phyloP scores from a whole-genome alignment of 2,329 filamentous ascomycete species.

The Atkinsonella hypoxylon region DNA sequence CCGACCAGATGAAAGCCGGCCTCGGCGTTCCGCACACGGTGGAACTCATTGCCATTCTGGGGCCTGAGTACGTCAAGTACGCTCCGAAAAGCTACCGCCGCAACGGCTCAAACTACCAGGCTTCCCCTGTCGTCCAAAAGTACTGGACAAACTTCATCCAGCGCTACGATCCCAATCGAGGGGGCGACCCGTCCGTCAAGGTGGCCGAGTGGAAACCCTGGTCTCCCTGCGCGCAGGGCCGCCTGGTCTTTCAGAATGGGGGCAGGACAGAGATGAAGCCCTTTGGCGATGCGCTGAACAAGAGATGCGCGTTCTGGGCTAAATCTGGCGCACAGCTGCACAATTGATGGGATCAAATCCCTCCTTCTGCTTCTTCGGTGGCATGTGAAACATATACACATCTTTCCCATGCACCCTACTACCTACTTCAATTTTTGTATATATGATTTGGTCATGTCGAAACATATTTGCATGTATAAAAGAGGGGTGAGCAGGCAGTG shows the following conservation, averaged over 20 bases:
- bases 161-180: conserved; percentile 49
- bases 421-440: no score
- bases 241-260: conserved; percentile 29
- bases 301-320: conserved; percentile 17
- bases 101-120: conserved; percentile 38
- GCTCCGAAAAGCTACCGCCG: conserved; percentile 44
- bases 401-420: no score
- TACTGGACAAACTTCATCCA: conserved; percentile 69
- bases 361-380: neutral
- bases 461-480: no score
- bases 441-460: no score
- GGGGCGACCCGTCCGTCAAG: conserved; percentile 13
- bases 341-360: conserved; percentile 7
- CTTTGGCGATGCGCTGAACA: conserved; percentile 13
- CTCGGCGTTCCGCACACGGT: conserved; percentile 55
- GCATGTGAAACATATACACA: no score
- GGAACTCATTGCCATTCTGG: conserved; percentile 57
- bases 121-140: conserved; percentile 49
- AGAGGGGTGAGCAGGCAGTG: no score
- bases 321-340: conserved; percentile 11
- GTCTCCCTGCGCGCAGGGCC: conserved; percentile 14
- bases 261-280: conserved; percentile 29
- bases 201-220: conserved; percentile 31
- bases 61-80: conserved; percentile 39
- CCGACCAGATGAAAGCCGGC: conserved; percentile 36